Conservation (phyloP, 2,329 filamentous ascomycete genomes). For the Elsinoe necatrix region DNA sequence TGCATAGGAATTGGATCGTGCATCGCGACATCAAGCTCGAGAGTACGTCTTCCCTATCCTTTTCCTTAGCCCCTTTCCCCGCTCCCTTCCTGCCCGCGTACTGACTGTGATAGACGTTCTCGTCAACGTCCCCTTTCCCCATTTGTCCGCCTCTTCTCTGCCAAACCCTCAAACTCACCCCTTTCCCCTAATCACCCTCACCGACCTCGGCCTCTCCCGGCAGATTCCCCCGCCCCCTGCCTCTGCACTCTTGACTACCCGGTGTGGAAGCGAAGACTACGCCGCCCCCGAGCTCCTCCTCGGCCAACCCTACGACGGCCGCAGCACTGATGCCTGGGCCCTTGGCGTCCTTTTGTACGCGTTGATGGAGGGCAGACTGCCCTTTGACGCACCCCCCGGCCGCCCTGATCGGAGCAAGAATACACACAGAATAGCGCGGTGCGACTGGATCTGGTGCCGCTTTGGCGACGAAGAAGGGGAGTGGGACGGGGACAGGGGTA, state of each 20-base stretch:
- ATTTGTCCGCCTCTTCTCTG: constrained; percentile 49
- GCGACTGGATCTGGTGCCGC: constrained; percentile 91
- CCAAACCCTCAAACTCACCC: constrained; percentile 68
- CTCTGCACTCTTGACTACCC: constrained; percentile 81
- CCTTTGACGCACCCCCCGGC: constrained; percentile 82
- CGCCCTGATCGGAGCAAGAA: constrained; percentile 63
- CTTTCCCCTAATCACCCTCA: constrained; percentile 76
- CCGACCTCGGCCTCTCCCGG: constrained; percentile 82
- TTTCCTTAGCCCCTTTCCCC: not conserved
- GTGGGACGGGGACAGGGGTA: constrained; percentile 63
- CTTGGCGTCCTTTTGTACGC: constrained; percentile 89
- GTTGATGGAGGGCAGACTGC: constrained; percentile 81
- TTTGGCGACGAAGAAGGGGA: constrained; percentile 79
- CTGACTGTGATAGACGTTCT: constrained; percentile 62
- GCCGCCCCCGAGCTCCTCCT: constrained; percentile 94
- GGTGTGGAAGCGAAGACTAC: constrained; percentile 95
- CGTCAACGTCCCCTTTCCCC: constrained; percentile 64
- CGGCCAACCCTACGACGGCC: constrained; percentile 88
- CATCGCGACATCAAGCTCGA: constrained; percentile 98
- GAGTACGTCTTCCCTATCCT: constrained; percentile 52
- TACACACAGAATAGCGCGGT: constrained; percentile 87
- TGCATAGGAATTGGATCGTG: constrained; percentile 79
- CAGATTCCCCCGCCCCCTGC: constrained; percentile 64
- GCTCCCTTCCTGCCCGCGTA: not conserved
- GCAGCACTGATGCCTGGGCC: constrained; percentile 88